Conservation (phyloP, 306 rosid genomes). For the Cucurbita moschata region DNA sequence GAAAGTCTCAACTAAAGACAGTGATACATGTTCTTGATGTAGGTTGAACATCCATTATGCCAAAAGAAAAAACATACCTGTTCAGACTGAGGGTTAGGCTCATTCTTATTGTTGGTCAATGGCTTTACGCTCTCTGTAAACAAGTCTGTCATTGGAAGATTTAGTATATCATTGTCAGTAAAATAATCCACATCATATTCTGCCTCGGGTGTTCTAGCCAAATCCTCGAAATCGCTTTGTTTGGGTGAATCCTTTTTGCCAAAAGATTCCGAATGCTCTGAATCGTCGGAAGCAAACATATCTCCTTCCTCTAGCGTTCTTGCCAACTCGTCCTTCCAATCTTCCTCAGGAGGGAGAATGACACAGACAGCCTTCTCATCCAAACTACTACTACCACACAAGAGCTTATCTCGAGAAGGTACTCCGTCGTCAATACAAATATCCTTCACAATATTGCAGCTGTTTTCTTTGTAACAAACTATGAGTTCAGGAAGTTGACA, state of each 20-base stretch:
- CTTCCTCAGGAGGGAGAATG: slow-evolving; percentile 13
- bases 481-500: slow-evolving; percentile 45
- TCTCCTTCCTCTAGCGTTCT: slow-evolving; percentile 14
- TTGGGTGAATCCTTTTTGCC: slow-evolving; percentile 5
- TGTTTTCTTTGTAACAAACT: slow-evolving; percentile 44
- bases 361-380: slow-evolving; percentile 23
- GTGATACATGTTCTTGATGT: neutral
- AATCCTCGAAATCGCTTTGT: slow-evolving; percentile 14
- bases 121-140: slow-evolving; percentile 2
- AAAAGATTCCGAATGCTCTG: slow-evolving; percentile 9
- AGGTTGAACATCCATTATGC: neutral
- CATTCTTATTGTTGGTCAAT: neutral
- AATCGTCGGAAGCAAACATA: slow-evolving; percentile 12
- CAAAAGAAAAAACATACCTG: neutral
- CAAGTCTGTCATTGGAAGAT: slow-evolving; percentile 11
- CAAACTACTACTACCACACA: slow-evolving; percentile 20
- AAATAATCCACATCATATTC: slow-evolving; percentile 9
- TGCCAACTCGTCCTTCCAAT: slow-evolving; percentile 1
- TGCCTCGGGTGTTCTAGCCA: slow-evolving; percentile 8
- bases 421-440: slow-evolving; percentile 71
- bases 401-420: slow-evolving; percentile 25
- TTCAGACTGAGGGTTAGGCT: neutral
- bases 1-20: neutral
- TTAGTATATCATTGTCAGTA: slow-evolving; percentile 11
- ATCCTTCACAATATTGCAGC: slow-evolving; percentile 50